phyloP scores from a whole-genome alignment of 1,284 basidiomycete genomes.

The Ceratobasidium sp. region DNA sequence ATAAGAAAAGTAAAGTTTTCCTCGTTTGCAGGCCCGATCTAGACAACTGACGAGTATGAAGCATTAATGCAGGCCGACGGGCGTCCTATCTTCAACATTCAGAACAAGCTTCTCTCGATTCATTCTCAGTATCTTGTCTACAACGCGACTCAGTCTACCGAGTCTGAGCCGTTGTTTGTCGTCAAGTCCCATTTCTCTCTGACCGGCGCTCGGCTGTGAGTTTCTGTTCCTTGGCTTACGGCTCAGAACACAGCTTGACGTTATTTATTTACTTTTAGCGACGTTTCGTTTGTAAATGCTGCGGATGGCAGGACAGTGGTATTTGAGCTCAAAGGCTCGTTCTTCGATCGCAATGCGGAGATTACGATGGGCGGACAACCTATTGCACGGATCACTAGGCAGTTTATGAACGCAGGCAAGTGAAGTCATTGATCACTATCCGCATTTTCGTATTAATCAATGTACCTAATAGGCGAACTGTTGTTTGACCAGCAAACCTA shows the following conservation, averaged over 20 bases:
- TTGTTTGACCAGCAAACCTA: conserved; percentile 42
- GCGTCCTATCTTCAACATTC: conserved; percentile 36
- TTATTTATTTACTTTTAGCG: neutral
- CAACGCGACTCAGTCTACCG: conserved; percentile 36
- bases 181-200: conserved; percentile 41
- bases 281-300: conserved; percentile 30
- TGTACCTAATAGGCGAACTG: conserved; percentile 2
- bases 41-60: neutral
- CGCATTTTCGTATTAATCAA: neutral
- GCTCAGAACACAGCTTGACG: neutral
- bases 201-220: conserved; percentile 33
- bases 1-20: conserved; percentile 19
- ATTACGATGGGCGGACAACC: conserved; percentile 38
- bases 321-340: conserved; percentile 33
- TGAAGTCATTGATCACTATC: neutral
- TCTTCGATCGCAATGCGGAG: conserved; percentile 39
- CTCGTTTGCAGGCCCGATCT: no score
- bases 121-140: conserved; percentile 32
- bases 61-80: conserved; percentile 37
- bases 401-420: conserved; percentile 39
- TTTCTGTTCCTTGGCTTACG: neutral
- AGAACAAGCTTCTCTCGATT: conserved; percentile 40
- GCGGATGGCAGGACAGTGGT: conserved; percentile 8
- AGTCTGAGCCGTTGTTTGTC: conserved; percentile 31
- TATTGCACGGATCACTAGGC: conserved; percentile 35